These are phyloP conservation scores for Bipolaris victoriae DNA, from an alignment of 2,329 filamentous ascomycete genomes.

Conservation along the genomic window DNA sequence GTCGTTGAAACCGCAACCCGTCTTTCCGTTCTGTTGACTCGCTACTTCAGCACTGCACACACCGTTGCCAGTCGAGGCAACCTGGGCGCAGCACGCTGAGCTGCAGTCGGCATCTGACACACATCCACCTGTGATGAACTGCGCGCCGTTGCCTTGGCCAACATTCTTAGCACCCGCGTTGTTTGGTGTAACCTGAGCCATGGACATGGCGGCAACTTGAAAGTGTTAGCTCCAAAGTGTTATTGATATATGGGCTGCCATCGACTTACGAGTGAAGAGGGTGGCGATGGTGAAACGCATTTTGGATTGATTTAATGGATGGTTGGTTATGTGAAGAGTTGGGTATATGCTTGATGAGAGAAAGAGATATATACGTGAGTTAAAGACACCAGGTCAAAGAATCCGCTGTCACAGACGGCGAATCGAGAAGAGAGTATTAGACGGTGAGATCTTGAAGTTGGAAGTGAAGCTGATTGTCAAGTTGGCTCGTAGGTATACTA, in stretches of 20 bases:
- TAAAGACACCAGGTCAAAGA: slow-evolving; percentile 40
- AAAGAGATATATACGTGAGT: slow-evolving; percentile 20
- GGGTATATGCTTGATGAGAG: slow-evolving; percentile 1
- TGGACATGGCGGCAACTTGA: slow-evolving; percentile 23
- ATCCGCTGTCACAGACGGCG: slow-evolving; percentile 37
- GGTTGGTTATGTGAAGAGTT: not conserved
- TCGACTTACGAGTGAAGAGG: slow-evolving; percentile 17
- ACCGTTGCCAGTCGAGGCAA: slow-evolving; percentile 28
- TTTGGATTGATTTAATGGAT: slow-evolving; percentile 11
- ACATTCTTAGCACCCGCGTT: slow-evolving; percentile 36
- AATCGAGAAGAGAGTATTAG: slow-evolving; percentile 22
- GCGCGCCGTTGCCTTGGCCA: slow-evolving; percentile 33
- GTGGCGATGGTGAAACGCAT: slow-evolving; percentile 30
- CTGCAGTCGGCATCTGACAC: slow-evolving; percentile 38
- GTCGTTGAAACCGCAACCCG: slow-evolving; percentile 38
- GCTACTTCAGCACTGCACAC: slow-evolving; percentile 41
- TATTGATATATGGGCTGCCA: not conserved
- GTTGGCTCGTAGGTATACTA: not conserved
- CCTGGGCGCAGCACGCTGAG: slow-evolving; percentile 35
- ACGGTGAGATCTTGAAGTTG: slow-evolving; percentile 8
- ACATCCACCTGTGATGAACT: slow-evolving; percentile 44
- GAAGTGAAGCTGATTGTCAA: slow-evolving; percentile 4
- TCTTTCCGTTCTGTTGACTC: slow-evolving; percentile 39
- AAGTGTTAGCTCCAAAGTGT: not conserved
- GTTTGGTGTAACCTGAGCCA: slow-evolving; percentile 36